A percentile compares a stretch with the other conserved stretches of the same genome.
Conservation (phyloP, 1,139 yeast species). For the Candida pseudoviswanathii region DNA sequence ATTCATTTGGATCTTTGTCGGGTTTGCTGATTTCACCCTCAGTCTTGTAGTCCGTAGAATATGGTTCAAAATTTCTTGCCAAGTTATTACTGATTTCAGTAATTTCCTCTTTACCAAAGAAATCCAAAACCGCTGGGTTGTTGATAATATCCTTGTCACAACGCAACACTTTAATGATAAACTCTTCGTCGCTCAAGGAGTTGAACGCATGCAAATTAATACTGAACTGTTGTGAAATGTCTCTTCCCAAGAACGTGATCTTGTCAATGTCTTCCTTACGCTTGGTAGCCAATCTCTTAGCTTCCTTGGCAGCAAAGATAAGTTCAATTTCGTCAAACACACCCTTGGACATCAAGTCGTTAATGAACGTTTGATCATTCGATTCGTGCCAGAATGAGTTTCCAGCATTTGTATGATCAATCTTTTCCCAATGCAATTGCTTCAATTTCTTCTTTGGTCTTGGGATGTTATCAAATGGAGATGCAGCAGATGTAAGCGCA, state of each 20-base stretch:
- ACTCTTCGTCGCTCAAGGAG: constrained; percentile 53
- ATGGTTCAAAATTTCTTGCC: constrained; percentile 70
- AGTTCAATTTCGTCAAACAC: constrained; percentile 74
- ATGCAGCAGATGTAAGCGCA: constrained; percentile 22
- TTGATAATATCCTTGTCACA: constrained; percentile 62
- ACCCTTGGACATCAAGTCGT: constrained; percentile 64
- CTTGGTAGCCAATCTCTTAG: constrained; percentile 54
- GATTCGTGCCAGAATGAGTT: constrained; percentile 66
- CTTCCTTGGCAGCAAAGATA: constrained; percentile 79
- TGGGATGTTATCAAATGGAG: constrained; percentile 59
- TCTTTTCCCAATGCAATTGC: constrained; percentile 83
- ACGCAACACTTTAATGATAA: constrained; percentile 57
- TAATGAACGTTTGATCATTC: constrained; percentile 48
- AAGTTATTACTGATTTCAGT: constrained; percentile 64
- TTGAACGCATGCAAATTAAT: constrained; percentile 70
- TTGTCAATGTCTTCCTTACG: constrained; percentile 53
- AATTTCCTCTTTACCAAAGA: constrained; percentile 68
- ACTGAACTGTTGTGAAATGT: constrained; percentile 77
- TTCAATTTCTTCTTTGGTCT: constrained; percentile 78
- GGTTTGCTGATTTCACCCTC: constrained; percentile 48
- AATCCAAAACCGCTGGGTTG: constrained; percentile 68
- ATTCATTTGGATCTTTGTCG: constrained; percentile 72
- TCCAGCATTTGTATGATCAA: constrained; percentile 52
- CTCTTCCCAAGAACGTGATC: constrained; percentile 64
- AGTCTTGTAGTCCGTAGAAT: constrained; percentile 56